These are phyloP conservation scores for Rhizopus sp. DNA, from an alignment of 371 early-diverging fungal genomes.

Conservation along the genomic window DNA sequence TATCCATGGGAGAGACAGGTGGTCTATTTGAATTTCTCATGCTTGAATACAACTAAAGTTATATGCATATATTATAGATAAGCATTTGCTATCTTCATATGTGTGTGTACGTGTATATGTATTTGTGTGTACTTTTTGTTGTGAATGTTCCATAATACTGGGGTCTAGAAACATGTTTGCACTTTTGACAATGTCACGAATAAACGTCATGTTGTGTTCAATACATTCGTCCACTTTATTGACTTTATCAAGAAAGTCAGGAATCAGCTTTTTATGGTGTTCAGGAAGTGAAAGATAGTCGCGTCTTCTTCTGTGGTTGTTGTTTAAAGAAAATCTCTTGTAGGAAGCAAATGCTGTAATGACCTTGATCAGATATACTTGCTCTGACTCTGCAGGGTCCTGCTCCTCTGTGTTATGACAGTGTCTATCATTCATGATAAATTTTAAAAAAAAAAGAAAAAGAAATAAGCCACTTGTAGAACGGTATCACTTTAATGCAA, in stretches of 20 bases:
- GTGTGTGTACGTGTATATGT: neutral
- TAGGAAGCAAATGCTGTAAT: slow-evolving; percentile 75
- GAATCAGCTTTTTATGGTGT: slow-evolving; percentile 65
- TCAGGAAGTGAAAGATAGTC: slow-evolving; percentile 67
- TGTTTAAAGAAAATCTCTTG: slow-evolving; percentile 62
- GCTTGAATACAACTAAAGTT: slow-evolving; percentile 1
- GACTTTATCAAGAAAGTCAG: slow-evolving; percentile 54
- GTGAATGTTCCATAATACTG: slow-evolving; percentile 25
- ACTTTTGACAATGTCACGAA: slow-evolving; percentile 48
- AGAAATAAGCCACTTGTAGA: neutral
- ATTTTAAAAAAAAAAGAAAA: neutral
- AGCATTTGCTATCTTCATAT: slow-evolving; percentile 3
- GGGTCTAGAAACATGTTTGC: slow-evolving; percentile 42
- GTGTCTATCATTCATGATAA: neutral
- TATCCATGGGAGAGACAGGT: slow-evolving; percentile 68
- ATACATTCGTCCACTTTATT: slow-evolving; percentile 47
- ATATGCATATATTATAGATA: slow-evolving; percentile 1
- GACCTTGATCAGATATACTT: slow-evolving; percentile 61
- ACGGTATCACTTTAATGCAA: neutral
- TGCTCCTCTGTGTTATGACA: slow-evolving; percentile 1
- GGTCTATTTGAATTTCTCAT: slow-evolving; percentile 27
- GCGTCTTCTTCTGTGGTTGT: slow-evolving; percentile 72
- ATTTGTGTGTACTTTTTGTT: neutral
- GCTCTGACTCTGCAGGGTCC: slow-evolving; percentile 27
- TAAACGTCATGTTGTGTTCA: slow-evolving; percentile 47